Percentiles rank a stretch among this genome's conserved stretches.
These are phyloP conservation scores for Knoxdaviesia proteae DNA, from an alignment of 2,329 filamentous ascomycete genomes.

Conservation along the genomic window DNA sequence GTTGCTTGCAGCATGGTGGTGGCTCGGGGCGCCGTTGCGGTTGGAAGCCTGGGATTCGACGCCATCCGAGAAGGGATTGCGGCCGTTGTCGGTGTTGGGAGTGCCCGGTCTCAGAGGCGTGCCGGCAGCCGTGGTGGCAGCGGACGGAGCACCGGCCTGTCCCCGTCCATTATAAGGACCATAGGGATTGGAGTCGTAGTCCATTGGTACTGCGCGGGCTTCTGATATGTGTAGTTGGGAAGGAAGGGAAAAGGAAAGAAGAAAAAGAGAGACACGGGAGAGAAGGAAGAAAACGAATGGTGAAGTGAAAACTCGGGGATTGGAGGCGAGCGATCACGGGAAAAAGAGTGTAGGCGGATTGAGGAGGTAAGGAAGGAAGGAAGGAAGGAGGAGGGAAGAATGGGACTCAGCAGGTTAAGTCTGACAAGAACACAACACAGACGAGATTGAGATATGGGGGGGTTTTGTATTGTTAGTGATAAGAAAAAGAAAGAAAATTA, in stretches of 20 bases:
- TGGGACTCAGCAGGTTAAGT: neutral
- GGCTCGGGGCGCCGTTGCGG: constrained; percentile 6
- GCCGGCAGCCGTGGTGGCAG: constrained; percentile 15
- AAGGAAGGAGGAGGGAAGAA: neutral
- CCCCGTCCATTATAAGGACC: constrained; percentile 5
- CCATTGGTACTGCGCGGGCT: constrained; percentile 4
- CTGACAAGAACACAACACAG: too few species aligned
- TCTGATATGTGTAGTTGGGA: neutral
- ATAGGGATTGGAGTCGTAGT: constrained; percentile 6
- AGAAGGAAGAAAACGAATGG: neutral
- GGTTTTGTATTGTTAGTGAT: too few species aligned
- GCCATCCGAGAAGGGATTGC: constrained; percentile 20
- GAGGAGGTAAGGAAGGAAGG: neutral
- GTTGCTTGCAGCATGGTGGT: neutral
- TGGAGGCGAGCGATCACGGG: too few species aligned
- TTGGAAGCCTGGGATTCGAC: constrained; percentile 15
- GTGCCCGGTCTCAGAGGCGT: constrained; percentile 21
- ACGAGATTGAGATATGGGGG: too few species aligned
- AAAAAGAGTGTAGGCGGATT: too few species aligned
- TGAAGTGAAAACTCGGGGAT: too few species aligned
- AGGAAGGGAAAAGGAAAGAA: neutral
- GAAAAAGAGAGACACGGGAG: neutral
- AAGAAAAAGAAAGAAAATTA: neutral
- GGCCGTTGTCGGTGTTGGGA: constrained; percentile 17
- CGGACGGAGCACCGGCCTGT: constrained; percentile 12